These are phyloP conservation scores for Zoysia pacifica DNA, from an alignment of 176 grass and related monocot species.

Conservation along the genomic window DNA sequence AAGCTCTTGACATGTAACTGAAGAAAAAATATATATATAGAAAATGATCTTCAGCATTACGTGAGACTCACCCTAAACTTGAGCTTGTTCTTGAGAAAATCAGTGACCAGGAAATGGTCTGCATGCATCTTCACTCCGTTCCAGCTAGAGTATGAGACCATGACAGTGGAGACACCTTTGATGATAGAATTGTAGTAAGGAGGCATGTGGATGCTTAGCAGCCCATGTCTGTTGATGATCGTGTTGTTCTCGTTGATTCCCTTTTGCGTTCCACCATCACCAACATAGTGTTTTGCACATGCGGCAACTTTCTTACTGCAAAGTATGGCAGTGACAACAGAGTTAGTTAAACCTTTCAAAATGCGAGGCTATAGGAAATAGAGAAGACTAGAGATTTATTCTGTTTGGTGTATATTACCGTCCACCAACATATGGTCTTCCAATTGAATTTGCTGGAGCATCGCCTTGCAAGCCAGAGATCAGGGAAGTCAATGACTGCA, in stretches of 20 bases:
- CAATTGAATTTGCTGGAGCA: constrained; percentile 31
- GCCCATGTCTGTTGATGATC: constrained; percentile 45
- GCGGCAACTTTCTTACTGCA: constrained; percentile 73
- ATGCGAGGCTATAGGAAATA: background rate
- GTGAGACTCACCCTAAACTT: constrained; percentile 61
- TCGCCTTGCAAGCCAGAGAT: constrained; percentile 76
- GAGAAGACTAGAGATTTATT: background rate
- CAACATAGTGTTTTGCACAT: constrained; percentile 72
- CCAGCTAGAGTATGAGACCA: constrained; percentile 80
- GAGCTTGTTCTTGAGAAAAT: constrained; percentile 79
- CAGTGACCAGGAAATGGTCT: constrained; percentile 60
- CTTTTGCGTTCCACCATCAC: constrained; percentile 64
- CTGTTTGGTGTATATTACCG: constrained; percentile 36
- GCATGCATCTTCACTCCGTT: constrained; percentile 85
- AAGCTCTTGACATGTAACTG: background rate
- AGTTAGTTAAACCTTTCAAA: background rate
- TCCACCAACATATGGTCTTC: constrained; percentile 69
- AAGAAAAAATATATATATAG: constrained; percentile 6
- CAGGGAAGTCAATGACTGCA: constrained; percentile 60
- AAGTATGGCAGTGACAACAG: background rate
- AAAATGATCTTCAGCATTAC: background rate
- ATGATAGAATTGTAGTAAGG: constrained; percentile 65
- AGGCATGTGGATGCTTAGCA: constrained; percentile 73
- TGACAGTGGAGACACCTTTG: constrained; percentile 73
- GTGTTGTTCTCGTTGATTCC: constrained; percentile 83